phyloP scores from a whole-genome alignment of 257 asterid genomes.

The Agastache rugosa region DNA sequence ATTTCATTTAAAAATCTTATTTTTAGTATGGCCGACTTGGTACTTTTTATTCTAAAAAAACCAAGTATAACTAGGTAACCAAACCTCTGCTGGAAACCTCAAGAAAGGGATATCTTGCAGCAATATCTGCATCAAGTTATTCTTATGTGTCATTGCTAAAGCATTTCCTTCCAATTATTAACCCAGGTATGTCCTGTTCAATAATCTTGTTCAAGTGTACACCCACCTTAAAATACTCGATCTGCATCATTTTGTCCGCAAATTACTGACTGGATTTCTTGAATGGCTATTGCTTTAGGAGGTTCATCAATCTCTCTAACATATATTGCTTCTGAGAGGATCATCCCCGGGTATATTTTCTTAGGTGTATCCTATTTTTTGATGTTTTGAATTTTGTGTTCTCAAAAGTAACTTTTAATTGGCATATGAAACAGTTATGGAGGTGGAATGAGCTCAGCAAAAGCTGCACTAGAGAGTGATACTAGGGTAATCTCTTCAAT shows the following conservation, averaged over 20 bases:
- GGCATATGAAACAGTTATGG: slow-evolving; percentile 60
- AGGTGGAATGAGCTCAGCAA: slow-evolving; percentile 96
- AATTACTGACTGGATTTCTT: slow-evolving; percentile 14
- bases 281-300: slow-evolving; percentile 50
- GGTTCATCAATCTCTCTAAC: slow-evolving; percentile 89
- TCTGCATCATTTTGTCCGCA: slow-evolving; percentile 12
- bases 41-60: slow-evolving; percentile 24
- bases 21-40: neutral
- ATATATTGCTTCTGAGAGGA: slow-evolving; percentile 85
- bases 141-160: slow-evolving; percentile 75
- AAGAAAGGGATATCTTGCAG: slow-evolving; percentile 90
- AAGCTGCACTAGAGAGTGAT: slow-evolving; percentile 91
- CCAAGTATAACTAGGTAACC: slow-evolving; percentile 59
- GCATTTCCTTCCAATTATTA: slow-evolving; percentile 83
- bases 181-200: slow-evolving; percentile 63
- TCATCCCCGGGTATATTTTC: slow-evolving; percentile 77
- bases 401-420: slow-evolving; percentile 12
- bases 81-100: slow-evolving; percentile 88
- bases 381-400: neutral
- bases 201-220: neutral
- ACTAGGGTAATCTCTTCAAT: slow-evolving; percentile 58
- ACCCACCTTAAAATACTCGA: neutral
- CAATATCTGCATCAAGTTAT: slow-evolving; percentile 92
- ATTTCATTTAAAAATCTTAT: slow-evolving; percentile 21
- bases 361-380: slow-evolving; percentile 22